Base-by-base conservation (phyloP, 2,329 filamentous ascomycete genomes). In the Sporothrix luriei region DNA sequence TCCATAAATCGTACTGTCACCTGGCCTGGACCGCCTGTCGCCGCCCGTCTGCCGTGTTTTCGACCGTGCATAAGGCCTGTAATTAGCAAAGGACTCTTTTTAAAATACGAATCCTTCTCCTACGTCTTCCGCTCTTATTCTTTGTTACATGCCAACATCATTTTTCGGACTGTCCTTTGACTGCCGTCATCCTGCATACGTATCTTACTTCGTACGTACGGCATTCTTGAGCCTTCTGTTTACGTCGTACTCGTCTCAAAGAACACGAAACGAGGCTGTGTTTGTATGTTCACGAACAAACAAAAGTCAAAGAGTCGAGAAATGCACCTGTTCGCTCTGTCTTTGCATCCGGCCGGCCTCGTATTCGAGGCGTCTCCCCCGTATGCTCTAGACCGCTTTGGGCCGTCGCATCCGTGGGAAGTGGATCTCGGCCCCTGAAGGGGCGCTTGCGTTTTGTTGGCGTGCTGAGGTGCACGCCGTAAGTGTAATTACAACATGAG, bases 311-410 rank as follows among this genome's bases (percentile, higher is more conserved):
- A 33, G 33, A 9, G 33, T 33, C 33, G 16, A 19, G 6, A 51
- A 59, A 19, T 38, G 19, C 55, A 9, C 6, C 19, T 9, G 33
- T 21, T 38, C n/a, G 40, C 9, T 26, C 10, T 52, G 13, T 24
- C 10, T 26, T 48, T 6, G 14, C 13, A 16, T 16, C 11, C n/a
- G 49, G n/a, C 11, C n/a, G 49, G n/a, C 64, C 33, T 66, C 64
- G 62, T 66, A 66, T 66, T 66, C 62, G 21, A n/a, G 54, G 54
- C 5, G 33, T 33, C 33, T 9, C 33, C 29, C 29, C 66, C 52
- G 66, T 68, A 52, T 68, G 24, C 43, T 24, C 66, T 61, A 68
- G 54, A 13, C 66, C 54, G 13, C 21, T 43, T 68, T 59, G 13
- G 55, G 54, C 54, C 54, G 48, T 52, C 26, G 66, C 66, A 52